Base-by-base conservation (phyloP, 176 grass and related monocot species). In the Carex cristatella region DNA sequence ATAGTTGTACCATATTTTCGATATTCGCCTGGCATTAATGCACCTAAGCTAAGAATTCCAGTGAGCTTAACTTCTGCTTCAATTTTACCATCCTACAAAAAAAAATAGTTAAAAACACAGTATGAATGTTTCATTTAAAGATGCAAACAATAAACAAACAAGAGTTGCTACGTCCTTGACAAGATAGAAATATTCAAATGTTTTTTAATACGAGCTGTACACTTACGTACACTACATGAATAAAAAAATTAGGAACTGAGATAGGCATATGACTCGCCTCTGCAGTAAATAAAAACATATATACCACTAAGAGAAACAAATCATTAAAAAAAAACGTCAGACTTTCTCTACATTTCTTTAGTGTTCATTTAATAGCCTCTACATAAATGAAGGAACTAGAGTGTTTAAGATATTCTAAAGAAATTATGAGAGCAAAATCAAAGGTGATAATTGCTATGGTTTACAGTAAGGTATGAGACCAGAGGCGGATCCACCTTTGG, bases 1-100 rank as follows among this genome's bases (percentile, higher is more conserved):
- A 99, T 99, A 18, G 93, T 99, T 56, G 97, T 99, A 75, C 97
- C 97, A 84, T 92, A 99, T 94, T 96, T 99, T 69, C 93, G 91
- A 71, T 90, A 90, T 90, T 96, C 93, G 51, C 97, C 97, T 56
- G 97, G 97, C 92, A 92, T 91, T 76, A 99, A 82, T 82, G 97
- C 93, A 89, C 97, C 97, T 87, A 99, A 87, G 60, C 97, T 99
- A 33, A 99, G 94, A 90, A 99, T 96, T 80, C 97, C 97, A 61
- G 97, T 99, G 59, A 99, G 90, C 78, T 99, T 99, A 67, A 99
- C 90, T 95, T 99, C 97, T 40, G 97, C 84, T 88, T 99, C 97
- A 91, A 99, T 96, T 90, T 96, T 99, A 10, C 97, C 97, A 91
- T 99, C 97, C 97, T 99, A 69, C 32, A 76, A 23, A 12, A 61